phyloP scores from a whole-genome alignment of 2,329 filamentous ascomycete genomes.

The Cladosporium velox region DNA sequence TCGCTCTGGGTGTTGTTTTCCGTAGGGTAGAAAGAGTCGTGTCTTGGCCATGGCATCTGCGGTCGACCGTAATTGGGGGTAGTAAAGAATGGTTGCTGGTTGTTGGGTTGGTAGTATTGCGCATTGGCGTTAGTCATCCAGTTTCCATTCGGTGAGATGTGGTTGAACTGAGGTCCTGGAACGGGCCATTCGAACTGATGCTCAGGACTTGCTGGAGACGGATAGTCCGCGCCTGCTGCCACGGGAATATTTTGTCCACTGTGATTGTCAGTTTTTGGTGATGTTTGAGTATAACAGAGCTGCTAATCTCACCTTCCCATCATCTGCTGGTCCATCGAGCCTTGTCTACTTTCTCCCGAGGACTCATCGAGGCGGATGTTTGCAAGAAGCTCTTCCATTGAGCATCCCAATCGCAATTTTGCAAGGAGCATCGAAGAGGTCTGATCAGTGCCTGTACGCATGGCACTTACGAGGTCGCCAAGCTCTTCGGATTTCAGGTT shows the following conservation, averaged over 20 bases:
- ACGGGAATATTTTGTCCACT: background rate
- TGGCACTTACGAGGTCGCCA: slow-evolving; percentile 10
- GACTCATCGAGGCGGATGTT: background rate
- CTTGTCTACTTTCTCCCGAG: background rate
- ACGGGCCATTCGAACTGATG: background rate
- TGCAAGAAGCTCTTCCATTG: slow-evolving; percentile 3
- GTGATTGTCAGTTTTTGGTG: background rate
- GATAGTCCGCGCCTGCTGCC: background rate
- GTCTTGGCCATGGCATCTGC: background rate
- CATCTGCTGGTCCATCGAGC: background rate
- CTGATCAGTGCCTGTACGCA: slow-evolving; percentile 15
- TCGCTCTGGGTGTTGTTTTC: background rate
- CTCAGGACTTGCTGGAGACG: background rate
- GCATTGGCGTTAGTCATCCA: background rate
- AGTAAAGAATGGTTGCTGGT: background rate
- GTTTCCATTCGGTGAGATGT: background rate
- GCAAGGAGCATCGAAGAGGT: slow-evolving; percentile 17
- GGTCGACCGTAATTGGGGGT: background rate
- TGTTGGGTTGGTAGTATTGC: background rate
- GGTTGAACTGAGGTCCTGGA: background rate
- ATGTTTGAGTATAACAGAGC: no score
- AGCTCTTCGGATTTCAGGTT: slow-evolving; percentile 10
- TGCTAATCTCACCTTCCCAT: background rate
- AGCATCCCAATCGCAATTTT: slow-evolving; percentile 8
- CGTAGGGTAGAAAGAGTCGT: background rate